phyloP scores from a whole-genome alignment of 139 green algal species.

The Penium margaritaceum region DNA sequence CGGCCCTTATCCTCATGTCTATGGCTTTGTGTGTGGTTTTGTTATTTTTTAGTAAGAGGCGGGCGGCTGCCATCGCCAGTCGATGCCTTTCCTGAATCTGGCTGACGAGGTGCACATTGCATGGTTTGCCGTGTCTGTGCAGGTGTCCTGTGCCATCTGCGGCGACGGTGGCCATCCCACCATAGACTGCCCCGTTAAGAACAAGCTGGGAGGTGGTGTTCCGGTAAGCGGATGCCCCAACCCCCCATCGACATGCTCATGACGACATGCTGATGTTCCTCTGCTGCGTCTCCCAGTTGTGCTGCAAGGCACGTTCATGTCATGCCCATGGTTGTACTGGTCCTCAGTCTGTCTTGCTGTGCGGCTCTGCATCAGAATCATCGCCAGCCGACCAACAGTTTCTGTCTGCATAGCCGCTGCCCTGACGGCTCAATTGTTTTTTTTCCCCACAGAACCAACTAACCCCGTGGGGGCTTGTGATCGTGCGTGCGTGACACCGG shows the following conservation, averaged over 20 bases:
- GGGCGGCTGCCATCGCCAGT: no score
- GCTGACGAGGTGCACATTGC: no score
- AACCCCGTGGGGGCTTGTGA: neutral
- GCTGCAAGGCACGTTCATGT: neutral
- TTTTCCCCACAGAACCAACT: neutral
- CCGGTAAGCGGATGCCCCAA: no score
- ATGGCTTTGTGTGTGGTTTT: conserved; percentile 2
- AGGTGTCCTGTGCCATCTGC: conserved; percentile 36
- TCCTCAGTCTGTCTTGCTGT: neutral
- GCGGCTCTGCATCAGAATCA: neutral
- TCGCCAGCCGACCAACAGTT: neutral
- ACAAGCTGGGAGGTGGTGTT: neutral
- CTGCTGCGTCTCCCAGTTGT: neutral
- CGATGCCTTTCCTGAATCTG: conserved; percentile 9
- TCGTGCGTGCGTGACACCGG: neutral
- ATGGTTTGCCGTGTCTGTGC: neutral
- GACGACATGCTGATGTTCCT: no score
- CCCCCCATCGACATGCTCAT: neutral
- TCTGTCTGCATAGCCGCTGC: neutral
- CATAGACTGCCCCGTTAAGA: conserved; percentile 34
- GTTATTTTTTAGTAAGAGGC: no score
- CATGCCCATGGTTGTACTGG: neutral
- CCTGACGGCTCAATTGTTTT: neutral
- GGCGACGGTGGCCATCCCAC: conserved; percentile 41
- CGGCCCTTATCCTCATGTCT: no score